A percentile compares a stretch with the other conserved stretches of the same genome.
Evolutionary conservation across 179 eudicot genomes (phyloP).

Genomic region (Amaranthus tricolor): DNA sequence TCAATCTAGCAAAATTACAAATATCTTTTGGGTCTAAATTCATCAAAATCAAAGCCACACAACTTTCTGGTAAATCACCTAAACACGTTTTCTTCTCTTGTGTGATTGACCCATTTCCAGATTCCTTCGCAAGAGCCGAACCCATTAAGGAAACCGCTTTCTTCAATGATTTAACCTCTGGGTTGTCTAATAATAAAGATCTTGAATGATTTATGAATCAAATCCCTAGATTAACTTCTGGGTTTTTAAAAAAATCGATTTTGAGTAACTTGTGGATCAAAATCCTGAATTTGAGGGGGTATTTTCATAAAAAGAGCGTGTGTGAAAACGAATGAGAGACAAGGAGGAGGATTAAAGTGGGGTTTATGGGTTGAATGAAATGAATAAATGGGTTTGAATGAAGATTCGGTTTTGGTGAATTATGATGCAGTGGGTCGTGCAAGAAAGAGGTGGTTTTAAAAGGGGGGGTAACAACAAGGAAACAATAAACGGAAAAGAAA

Average conservation of each 20-base stretch:
- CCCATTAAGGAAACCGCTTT: conserved; percentile 30
- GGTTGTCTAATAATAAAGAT: background rate
- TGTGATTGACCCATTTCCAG: conserved; percentile 12
- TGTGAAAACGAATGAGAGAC: no score
- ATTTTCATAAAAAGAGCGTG: no score
- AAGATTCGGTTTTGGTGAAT: conserved; percentile 13
- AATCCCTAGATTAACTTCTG: background rate
- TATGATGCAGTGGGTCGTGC: conserved; percentile 3
- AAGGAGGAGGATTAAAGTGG: background rate
- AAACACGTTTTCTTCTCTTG: conserved; percentile 37
- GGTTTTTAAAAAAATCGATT: background rate
- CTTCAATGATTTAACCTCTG: background rate
- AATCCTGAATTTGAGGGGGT: no score
- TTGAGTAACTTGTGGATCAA: no score
- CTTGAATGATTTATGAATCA: conserved; percentile 2
- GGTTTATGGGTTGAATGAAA: conserved; percentile 9
- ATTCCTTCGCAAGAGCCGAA: conserved; percentile 34
- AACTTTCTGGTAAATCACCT: conserved; percentile 83
- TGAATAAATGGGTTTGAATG: conserved; percentile 10
- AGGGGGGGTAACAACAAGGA: conserved; percentile 9
- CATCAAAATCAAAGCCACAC: conserved; percentile 57
- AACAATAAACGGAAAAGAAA: background rate
- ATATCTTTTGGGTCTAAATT: conserved; percentile 65
- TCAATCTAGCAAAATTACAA: conserved; percentile 55
- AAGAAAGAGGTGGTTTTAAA: background rate